Evolutionary conservation across 441 rosid genomes (phyloP).

Genomic region (Kokia cookei): DNA sequence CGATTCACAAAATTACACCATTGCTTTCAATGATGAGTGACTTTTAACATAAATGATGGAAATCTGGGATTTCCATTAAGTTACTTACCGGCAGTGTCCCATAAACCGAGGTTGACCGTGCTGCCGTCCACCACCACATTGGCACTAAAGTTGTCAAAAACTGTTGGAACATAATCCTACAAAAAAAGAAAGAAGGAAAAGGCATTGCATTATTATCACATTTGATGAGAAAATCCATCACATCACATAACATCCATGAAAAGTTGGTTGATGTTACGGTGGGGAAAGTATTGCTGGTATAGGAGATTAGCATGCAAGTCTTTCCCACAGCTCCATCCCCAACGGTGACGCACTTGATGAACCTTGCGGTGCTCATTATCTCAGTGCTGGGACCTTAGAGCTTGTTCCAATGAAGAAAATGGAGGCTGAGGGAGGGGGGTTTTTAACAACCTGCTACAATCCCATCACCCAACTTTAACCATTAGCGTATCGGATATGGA

Average conservation of each 20-base stretch:
- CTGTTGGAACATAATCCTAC: constrained; percentile 74
- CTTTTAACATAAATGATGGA: not conserved
- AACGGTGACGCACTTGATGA: constrained; percentile 77
- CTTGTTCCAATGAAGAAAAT: not conserved
- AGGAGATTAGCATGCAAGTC: constrained; percentile 55
- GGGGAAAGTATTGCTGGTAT: constrained; percentile 10
- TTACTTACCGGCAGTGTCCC: constrained; percentile 67
- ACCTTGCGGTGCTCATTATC: constrained; percentile 55
- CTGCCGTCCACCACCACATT: constrained; percentile 73
- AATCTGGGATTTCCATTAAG: not conserved
- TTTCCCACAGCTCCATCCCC: constrained; percentile 60
- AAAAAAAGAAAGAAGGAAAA: not conserved
- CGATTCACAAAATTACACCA: not conserved
- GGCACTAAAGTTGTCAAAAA: constrained; percentile 72
- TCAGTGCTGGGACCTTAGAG: not conserved
- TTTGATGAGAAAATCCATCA: not conserved
- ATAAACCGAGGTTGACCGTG: constrained; percentile 54
- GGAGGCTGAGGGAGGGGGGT: constrained; percentile 7
- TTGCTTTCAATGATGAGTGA: not conserved
- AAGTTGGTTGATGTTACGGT: constrained; percentile 17
- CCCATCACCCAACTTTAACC: constrained; percentile 6
- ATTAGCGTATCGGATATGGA: constrained; percentile 10
- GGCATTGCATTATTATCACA: not conserved
- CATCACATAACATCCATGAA: not conserved
- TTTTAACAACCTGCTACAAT: constrained; percentile 16